These are phyloP conservation scores for Actinomortierella ambigua DNA, from an alignment of 371 early-diverging fungal genomes.

Conservation along the genomic window DNA sequence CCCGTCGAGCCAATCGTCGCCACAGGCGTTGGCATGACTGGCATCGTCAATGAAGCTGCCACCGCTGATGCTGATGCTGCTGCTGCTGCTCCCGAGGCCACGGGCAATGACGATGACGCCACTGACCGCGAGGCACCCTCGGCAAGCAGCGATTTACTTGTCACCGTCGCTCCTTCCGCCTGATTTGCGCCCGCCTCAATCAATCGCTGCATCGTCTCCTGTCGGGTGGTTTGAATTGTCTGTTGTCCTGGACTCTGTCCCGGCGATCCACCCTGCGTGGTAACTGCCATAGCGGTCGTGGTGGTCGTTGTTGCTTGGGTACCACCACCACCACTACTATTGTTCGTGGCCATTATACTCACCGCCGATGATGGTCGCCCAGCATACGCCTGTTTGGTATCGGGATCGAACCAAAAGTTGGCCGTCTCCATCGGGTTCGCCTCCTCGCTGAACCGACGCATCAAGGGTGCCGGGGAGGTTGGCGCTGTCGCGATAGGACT, in stretches of 20 bases:
- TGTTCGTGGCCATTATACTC: no score
- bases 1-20: no score
- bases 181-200: conserved; percentile 18
- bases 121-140: no score
- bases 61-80: neutral
- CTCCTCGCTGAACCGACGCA: conserved; percentile 38
- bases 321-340: no score
- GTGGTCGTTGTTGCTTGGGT: no score
- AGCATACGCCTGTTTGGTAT: conserved; percentile 33
- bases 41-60: conserved; percentile 5
- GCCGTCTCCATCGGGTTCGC: conserved; percentile 38
- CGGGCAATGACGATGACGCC: neutral
- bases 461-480: conserved; percentile 47
- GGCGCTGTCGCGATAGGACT: conserved; percentile 72
- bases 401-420: conserved; percentile 25
- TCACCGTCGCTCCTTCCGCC: no score
- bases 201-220: conserved; percentile 23
- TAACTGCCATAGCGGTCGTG: no score
- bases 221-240: neutral
- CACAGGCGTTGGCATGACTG: neutral
- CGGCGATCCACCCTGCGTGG: no score
- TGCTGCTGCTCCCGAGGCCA: neutral
- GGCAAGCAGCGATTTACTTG: neutral
- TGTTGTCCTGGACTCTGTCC: no score
- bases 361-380: neutral